Evolutionary conservation across 768 basidiomycete genomes (phyloP), one percentile per base, ranked within the genome.

Genomic region (Trametes villosa): DNA sequence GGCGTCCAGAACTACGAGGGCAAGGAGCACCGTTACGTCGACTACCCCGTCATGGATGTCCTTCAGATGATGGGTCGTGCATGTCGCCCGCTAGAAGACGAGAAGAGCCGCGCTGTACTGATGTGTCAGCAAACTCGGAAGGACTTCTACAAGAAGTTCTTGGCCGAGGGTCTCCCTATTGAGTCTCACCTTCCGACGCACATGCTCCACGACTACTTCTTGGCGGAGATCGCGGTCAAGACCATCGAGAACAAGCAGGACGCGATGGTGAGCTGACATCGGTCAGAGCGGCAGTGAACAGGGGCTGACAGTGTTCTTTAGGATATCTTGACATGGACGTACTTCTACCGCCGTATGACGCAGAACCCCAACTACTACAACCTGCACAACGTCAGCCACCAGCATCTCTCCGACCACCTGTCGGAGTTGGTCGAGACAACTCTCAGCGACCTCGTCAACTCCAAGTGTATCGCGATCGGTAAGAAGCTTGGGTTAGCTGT

Each of bases 1-100:
- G 96, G 96, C n/a, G 95, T 98, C 0, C 97, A 99, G 70, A 89
- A 76, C 60, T 98, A 91, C 67, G 96, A 98, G 73, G 96, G 96
- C 70, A 92, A 94, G 75, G 97, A 99, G 68, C 97, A 98, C 71
- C 91, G 97, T 45, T 99, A 99, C 66, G 83, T 96, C 65, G 97
- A 98, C 74, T 98, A 98, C 71, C 95, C 96, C 4, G 94, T 99
- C 59, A 96, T 96, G 84, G 96, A 98, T 67, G 92, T 99, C 7
- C 83, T 98, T 1, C 97, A 98, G 71, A 98, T 99, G 96, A 96
- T 98, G 88, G 97, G 96, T 42, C 86, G 88, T n/a, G 97, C 97
- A 0, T 98, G 96, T 72, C 88, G 96, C 17, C 96, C 97, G 8
- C 74, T 77, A 40, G 86, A 94, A 67, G 97, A 98, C 66, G 87